These are phyloP conservation scores for Colletotrichum costaricense DNA, from an alignment of 2,329 filamentous ascomycete species.

Conservation along the genomic window DNA sequence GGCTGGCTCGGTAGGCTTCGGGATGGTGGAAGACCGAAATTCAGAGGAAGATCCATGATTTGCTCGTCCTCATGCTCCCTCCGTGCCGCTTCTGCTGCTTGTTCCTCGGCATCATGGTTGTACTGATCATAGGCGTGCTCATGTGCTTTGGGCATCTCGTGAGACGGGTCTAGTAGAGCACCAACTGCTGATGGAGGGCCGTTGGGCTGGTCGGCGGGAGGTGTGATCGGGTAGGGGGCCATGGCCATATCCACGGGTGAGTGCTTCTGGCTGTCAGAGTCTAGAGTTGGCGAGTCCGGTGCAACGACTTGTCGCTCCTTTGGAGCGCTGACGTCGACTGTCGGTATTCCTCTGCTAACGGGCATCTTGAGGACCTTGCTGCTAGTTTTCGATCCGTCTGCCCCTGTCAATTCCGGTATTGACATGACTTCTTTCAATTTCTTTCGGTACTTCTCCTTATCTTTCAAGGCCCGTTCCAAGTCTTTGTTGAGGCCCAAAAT, in stretches of 20 bases:
- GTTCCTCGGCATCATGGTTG: constrained; percentile 65
- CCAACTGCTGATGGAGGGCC: constrained; percentile 56
- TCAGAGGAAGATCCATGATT: constrained; percentile 61
- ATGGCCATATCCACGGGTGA: constrained; percentile 70
- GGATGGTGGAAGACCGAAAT: constrained; percentile 65
- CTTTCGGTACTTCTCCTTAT: constrained; percentile 93
- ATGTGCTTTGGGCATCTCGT: constrained; percentile 69
- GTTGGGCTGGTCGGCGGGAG: constrained; percentile 64
- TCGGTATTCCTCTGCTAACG: constrained; percentile 38
- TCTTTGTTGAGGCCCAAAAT: constrained; percentile 95
- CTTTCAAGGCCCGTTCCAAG: constrained; percentile 88
- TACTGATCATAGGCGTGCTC: constrained; percentile 69
- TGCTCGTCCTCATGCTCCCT: constrained; percentile 57
- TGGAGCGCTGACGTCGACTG: constrained; percentile 42
- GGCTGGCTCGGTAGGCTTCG: constrained; percentile 65
- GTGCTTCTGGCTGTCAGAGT: constrained; percentile 62
- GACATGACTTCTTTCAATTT: constrained; percentile 83
- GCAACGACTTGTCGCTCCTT: constrained; percentile 47
- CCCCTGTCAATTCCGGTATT: constrained; percentile 46
- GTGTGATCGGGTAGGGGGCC: constrained; percentile 74
- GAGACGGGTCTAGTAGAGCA: constrained; percentile 66
- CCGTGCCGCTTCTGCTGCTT: constrained; percentile 55
- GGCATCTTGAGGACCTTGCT: constrained; percentile 33
- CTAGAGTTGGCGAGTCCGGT: constrained; percentile 61
- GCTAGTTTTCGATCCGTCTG: constrained; percentile 38